Evolutionary conservation across 2,329 filamentous ascomycete genomes (phyloP), one percentile per base, ranked within the genome.

Genomic region (Incumbomyces delicatus): DNA sequence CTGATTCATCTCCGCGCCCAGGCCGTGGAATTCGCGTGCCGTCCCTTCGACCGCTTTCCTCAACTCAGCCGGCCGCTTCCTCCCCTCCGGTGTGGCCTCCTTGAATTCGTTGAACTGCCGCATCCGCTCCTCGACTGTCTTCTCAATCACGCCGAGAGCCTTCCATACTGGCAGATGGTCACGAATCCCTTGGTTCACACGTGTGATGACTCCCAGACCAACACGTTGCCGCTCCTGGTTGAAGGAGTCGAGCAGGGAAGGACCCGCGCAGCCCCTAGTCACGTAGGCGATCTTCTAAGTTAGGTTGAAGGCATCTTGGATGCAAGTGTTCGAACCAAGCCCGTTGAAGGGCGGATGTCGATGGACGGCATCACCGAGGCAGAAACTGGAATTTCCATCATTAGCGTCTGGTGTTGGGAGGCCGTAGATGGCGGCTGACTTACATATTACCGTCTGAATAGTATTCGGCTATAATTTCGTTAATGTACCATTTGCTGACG

Each of bases 1-100:
- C 55, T 81, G 77, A 53, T 74, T 74, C 75, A 80, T 80, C 54
- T 79, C 75, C 10, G 75, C 64, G 1, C 77, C 78, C 13, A 81
- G 63, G 2, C 66, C 76, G 47, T 77, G 72, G 49, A 75, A 76
- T 56, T 76, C 76, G 45, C 67, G 66, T 27, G 20, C 6, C n/a
- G n/a, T n/a, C n/a, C n/a, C n/a, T n/a, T n/a, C n/a, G n/a, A n/a
- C n/a, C n/a, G n/a, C n/a, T n/a, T n/a, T n/a, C n/a, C n/a, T n/a
- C n/a, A n/a, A n/a, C n/a, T n/a, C n/a, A n/a, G n/a, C n/a, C n/a
- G n/a, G n/a, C n/a, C n/a, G n/a, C n/a, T n/a, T n/a, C n/a, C n/a
- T n/a, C n/a, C n/a, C n/a, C n/a, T n/a, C n/a, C n/a, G n/a, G n/a
- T n/a, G n/a, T n/a, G n/a, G n/a, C n/a, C n/a, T n/a, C n/a, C n/a